Evolutionary conservation across 2,329 filamentous ascomycete genomes (phyloP).

Genomic region (Colletotrichum sp.): DNA sequence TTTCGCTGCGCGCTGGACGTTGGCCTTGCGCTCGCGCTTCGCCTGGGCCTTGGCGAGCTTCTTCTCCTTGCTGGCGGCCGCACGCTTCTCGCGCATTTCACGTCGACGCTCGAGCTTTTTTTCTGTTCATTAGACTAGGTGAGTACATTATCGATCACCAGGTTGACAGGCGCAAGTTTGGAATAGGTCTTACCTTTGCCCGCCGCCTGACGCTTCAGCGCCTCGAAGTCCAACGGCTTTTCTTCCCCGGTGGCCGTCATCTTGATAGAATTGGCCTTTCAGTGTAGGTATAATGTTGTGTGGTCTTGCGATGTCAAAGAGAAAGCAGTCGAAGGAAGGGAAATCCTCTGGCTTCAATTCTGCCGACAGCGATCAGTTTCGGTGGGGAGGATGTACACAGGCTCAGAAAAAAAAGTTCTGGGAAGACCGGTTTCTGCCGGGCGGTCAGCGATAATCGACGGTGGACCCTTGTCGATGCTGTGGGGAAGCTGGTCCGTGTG

Average conservation of each 20-base stretch:
- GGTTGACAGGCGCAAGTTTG: not conserved
- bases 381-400: conserved; percentile 5
- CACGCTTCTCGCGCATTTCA: conserved; percentile 28
- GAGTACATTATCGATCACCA: not conserved
- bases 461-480: not conserved
- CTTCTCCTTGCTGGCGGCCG: conserved; percentile 40
- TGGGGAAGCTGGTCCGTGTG: not conserved
- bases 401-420: conserved; percentile 11
- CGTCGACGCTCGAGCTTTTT: conserved; percentile 29
- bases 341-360: not conserved
- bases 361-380: not conserved
- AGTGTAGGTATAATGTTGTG: not conserved
- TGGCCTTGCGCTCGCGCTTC: conserved; percentile 41
- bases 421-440: conserved; percentile 31
- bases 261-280: not conserved
- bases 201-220: conserved; percentile 9
- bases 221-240: conserved; percentile 13
- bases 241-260: not conserved
- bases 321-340: not conserved
- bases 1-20: conserved; percentile 34
- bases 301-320: not conserved
- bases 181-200: not conserved
- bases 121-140: conserved; percentile 25
- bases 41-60: conserved; percentile 38
- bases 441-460: conserved; percentile 25